phyloP scores from a whole-genome alignment of 768 basidiomycete species.

The Mycena polygramma region DNA sequence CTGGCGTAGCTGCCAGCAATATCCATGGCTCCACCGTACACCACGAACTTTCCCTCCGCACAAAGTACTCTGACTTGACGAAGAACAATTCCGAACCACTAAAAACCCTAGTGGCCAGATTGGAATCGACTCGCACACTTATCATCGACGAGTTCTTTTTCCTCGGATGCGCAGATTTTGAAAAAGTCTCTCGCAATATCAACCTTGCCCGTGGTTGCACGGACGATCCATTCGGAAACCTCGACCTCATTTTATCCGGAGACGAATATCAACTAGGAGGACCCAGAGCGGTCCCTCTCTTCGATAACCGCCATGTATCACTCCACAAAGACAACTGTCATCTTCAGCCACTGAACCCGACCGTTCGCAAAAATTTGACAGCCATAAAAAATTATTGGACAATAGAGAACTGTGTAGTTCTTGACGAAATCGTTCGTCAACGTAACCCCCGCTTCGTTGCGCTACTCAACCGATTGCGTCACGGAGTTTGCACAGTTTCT shows the following conservation, averaged over 20 bases:
- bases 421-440: conserved; percentile 4
- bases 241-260: no score
- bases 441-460: conserved; percentile 22
- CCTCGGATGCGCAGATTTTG: conserved; percentile 30
- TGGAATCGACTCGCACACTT: neutral
- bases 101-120: neutral
- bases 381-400: conserved; percentile 27
- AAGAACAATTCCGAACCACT: conserved; percentile 18
- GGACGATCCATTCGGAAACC: no score
- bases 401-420: neutral
- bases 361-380: conserved; percentile 14
- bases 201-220: no score
- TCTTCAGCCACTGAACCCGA: conserved; percentile 14
- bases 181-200: conserved; percentile 17
- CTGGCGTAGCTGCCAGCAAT: no score
- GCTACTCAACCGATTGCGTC: conserved; percentile 23
- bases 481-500: conserved; percentile 24
- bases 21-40: conserved; percentile 16
- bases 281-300: conserved; percentile 5
- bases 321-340: neutral
- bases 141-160: conserved; percentile 32
- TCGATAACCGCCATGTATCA: conserved; percentile 1
- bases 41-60: conserved; percentile 21
- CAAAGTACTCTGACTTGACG: neutral
- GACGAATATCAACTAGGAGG: no score